Base-by-base conservation (phyloP, 371 early-diverging fungal species). In the Mucor mucedo region DNA sequence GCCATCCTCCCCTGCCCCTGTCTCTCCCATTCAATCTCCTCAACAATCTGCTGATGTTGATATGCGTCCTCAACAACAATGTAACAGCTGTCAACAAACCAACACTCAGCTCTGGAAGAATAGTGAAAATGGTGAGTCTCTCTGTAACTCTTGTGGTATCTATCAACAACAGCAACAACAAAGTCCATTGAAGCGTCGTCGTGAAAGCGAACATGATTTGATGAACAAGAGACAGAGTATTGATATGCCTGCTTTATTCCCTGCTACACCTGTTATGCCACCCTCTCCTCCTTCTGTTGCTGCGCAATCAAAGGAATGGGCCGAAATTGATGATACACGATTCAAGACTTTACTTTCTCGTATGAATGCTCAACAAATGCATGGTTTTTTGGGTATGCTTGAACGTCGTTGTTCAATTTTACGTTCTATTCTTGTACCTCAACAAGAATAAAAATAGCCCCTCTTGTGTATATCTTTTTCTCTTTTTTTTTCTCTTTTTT, bases 121-220 rank as follows among this genome's bases (percentile, higher is more conserved):
- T 63, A 88, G 90, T 63, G 84, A 86, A 21, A 82, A 86, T 44
- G 92, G 92, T 16, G 85, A 90, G 65, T 80, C 87, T 13, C 84
- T 95, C 14, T 95, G 97, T 76, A 94, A 95, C 68, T 89, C 94
- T 2, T 95, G 96, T 62, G 92, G 93, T 3, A 77, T 93, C 9
- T 92, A 93, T 69, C 40, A 16, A 39, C 48, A 55, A 58, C 14
- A 50, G n/a, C 42, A 16, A 29, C 48, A 55, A 58, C 14, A 50
- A 11, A 42, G 29, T 8, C 47, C 47, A 3, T 47, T 47, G 9
- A 66, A 67, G 41, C 62, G 62, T 54, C 52, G 55, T 58, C 58
- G 65, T 56, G 60, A 29, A 13, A 45, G 50, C n/a, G 44, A 44
- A 21, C 21, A 21, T 44, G 44, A 16, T 44, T 14, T 44, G 16